Conservation (phyloP, 2,329 filamentous ascomycete species). For the Epicoccum nigrum region DNA sequence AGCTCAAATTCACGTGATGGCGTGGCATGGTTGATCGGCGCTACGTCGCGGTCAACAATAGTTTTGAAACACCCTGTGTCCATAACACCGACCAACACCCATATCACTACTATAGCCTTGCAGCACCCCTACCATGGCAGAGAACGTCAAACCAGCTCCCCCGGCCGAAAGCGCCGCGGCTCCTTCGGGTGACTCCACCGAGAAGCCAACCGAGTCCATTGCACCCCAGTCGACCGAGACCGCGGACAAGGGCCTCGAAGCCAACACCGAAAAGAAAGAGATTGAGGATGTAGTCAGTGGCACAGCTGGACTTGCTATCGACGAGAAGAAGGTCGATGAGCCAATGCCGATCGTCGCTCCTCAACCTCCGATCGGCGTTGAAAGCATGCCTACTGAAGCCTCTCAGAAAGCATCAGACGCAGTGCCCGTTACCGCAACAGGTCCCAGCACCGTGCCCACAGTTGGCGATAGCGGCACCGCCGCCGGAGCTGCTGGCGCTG, state of each 20-base stretch:
- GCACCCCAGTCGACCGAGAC: constrained; percentile 17
- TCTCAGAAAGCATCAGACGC: constrained; percentile 13
- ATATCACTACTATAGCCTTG: neutral
- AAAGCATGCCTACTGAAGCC: constrained; percentile 11
- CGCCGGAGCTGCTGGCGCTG: constrained; percentile 12
- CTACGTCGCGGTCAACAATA: constrained; percentile 3
- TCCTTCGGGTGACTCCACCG: constrained; percentile 12
- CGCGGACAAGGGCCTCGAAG: constrained; percentile 18
- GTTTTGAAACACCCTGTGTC: constrained; percentile 1
- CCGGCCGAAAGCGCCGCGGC: constrained; percentile 23
- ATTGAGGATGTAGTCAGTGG: constrained; percentile 25
- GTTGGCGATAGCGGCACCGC: constrained; percentile 2
- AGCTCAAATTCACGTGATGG: constrained; percentile 8
- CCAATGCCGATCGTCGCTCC: constrained; percentile 20
- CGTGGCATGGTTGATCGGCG: constrained; percentile 11
- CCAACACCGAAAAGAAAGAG: constrained; percentile 21
- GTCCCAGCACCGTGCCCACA: constrained; percentile 13
- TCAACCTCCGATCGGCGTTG: constrained; percentile 8
- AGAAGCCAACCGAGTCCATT: constrained; percentile 24
- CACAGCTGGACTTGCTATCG: constrained; percentile 26
- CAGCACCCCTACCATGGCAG: constrained; percentile 7
- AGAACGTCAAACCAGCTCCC: constrained; percentile 10
- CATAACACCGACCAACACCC: neutral
- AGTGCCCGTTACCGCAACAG: constrained; percentile 19
- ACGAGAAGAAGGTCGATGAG: constrained; percentile 21